A percentile compares a stretch with the other conserved stretches of the same genome.
Conservation (phyloP, 2,329 filamentous ascomycete species). For the Ophiostoma himal-ulmi region DNA sequence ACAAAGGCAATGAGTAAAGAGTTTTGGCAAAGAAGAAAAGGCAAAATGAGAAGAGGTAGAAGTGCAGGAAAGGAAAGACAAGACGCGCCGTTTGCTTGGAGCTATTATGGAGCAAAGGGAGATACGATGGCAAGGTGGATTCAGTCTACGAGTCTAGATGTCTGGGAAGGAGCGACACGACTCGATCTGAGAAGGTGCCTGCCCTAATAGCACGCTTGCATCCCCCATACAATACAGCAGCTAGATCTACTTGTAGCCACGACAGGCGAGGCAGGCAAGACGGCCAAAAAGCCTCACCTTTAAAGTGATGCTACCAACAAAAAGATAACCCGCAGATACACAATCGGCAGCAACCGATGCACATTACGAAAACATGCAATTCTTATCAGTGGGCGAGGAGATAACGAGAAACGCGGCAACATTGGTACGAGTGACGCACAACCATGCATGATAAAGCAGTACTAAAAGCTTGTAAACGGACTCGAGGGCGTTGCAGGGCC, state of each 20-base stretch:
- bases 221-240: neutral
- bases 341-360: neutral
- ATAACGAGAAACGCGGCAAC: neutral
- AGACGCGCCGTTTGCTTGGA: neutral
- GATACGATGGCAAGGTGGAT: constrained; percentile 12
- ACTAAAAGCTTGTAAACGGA: neutral
- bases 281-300: neutral
- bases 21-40: neutral
- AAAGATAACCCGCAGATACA: neutral
- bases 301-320: neutral
- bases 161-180: neutral
- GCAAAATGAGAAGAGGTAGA: neutral
- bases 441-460: neutral
- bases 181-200: neutral
- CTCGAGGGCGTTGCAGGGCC: neutral
- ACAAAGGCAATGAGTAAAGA: too few species aligned
- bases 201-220: neutral
- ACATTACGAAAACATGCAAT: neutral
- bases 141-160: neutral
- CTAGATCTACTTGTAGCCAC: neutral
- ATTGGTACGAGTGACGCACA: neutral
- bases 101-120: neutral
- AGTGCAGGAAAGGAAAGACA: neutral
- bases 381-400: neutral
- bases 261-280: neutral